Conservation (phyloP, 1,284 basidiomycete species). For the Malassezia nana region DNA sequence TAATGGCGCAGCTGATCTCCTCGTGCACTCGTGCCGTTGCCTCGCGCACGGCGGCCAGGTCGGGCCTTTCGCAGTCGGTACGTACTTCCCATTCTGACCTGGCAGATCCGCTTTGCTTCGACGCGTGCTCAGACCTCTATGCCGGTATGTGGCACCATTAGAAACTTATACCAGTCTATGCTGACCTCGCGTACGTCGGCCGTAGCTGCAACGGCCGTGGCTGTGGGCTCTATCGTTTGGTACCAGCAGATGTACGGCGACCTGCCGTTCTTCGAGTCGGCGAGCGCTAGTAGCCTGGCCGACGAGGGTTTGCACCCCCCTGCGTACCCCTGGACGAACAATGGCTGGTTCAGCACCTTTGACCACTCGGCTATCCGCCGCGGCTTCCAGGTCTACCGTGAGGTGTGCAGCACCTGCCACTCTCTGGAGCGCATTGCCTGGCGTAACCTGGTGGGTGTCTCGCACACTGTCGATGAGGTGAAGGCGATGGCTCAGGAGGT, state of each 20-base stretch:
- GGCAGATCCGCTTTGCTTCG: conserved; percentile 35
- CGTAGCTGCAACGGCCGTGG: conserved; percentile 64
- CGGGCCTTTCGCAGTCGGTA: conserved; percentile 15
- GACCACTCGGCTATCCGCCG: conserved; percentile 96
- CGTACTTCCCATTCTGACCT: neutral
- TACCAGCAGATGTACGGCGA: conserved; percentile 88
- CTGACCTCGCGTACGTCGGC: conserved; percentile 68
- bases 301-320: conserved; percentile 91
- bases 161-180: conserved; percentile 42
- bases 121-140: conserved; percentile 28
- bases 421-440: conserved; percentile 98
- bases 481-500: conserved; percentile 80
- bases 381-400: conserved; percentile 96
- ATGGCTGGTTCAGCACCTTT: conserved; percentile 76
- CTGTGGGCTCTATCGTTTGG: conserved; percentile 83
- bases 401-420: conserved; percentile 97
- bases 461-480: conserved; percentile 84
- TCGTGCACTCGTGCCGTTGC: conserved; percentile 12
- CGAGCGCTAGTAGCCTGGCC: conserved; percentile 47
- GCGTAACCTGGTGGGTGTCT: conserved; percentile 97
- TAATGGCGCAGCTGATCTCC: conserved; percentile 18
- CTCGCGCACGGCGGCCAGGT: conserved; percentile 6
- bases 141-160: conserved; percentile 11
- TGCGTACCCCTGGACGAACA: conserved; percentile 81
- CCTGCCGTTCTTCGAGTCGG: conserved; percentile 37